Evolutionary conservation across 495 filamentous ascomycete genomes (phyloP), one percentile per base, ranked within the genome.

Genomic region (Lepraria neglecta): DNA sequence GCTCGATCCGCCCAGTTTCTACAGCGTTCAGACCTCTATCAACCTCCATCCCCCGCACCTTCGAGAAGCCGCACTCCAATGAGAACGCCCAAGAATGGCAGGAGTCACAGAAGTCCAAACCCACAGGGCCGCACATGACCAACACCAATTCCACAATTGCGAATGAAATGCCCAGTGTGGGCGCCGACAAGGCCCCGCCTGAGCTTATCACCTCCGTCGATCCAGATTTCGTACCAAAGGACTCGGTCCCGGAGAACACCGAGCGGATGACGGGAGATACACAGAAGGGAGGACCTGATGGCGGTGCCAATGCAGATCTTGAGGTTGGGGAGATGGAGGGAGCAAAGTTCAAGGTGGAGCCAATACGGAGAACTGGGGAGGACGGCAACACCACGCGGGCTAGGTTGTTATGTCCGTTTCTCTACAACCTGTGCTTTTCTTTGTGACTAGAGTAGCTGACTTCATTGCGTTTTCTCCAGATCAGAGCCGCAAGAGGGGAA

Each of bases 401-500:
- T 21, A 85, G 94, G 56, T 81, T 98, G 64, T 81, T 97, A 65
- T 98, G 88, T 92, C 77, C 70, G 90, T 87, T 68, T 64, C 58
- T 61, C 63, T 63, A 60, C 31, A n/a, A 60, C 17, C 30, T 31
- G 2, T 6, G 35, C 6, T 35, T 4, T 38, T 12, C 9, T 28
- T 6, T 1, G 15, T 12, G n/a, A 31, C 17, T 38, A 24, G n/a
- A 38, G 24, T 10, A 31, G 45, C 59, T 65, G 47, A 68, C 48
- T 63, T 46, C 31, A 45, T 58, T 30, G 1, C 35, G 17, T 40
- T 24, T 19, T 30, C 12, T 5, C 62, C 66, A 96, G 91, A 98
- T 76, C 94, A 98, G 75, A 94, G 89, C 74, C 88, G 94, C 61
- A 98, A 98, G 75, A 86, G 94, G 67, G 94, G 94, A 56, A 97